Evolutionary conservation across 2,329 filamentous ascomycete species (phyloP), one percentile per base, ranked within the genome.

Genomic region (Orbilia quercus): DNA sequence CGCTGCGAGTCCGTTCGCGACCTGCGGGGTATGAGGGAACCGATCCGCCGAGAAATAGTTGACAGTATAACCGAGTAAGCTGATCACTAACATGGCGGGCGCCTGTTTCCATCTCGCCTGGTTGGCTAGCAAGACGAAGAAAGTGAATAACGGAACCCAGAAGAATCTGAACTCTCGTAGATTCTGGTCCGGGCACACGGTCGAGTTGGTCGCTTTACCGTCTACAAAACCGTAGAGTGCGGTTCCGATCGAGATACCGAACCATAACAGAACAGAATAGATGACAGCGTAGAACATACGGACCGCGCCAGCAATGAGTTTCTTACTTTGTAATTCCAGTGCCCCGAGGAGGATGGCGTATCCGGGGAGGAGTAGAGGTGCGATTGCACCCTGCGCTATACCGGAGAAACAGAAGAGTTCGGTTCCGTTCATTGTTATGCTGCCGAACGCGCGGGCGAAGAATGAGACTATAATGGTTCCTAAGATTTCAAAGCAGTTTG

Each of bases 81-180:
- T 87, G 77, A 96, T 92, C 66, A 87, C 53, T 2, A 90, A 82
- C 91, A 94, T 94, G 54, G 90, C 85, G 0, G 91, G 90, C 34
- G 88, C 86, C 79, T 95, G 91, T 77, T 87, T 89, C 86, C 86
- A 91, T 80, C 92, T 91, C 70, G 90, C 90, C 76, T 94, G 90
- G 80, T 93, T 93, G 79, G 70, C 70, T 12, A 74, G 63, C 20
- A 67, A 31, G 2, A 74, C 63, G 51, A 91, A 74, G 28, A 74
- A 79, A 9, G 91, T 87, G 80, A 93, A 96, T 5, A 85, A 79
- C 0, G 90, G 86, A 0, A 94, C 91, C 78, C 92, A 92, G 36
- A 89, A 82, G 81, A 93, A 92, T 66, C 85, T 85, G 74, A 84
- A 86, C 34, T 83, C 81, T 5, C 84, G 83, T 1, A 81, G 80